These are phyloP conservation scores for Curvularia verruculosa DNA, from an alignment of 2,329 filamentous ascomycete species.

Conservation along the genomic window DNA sequence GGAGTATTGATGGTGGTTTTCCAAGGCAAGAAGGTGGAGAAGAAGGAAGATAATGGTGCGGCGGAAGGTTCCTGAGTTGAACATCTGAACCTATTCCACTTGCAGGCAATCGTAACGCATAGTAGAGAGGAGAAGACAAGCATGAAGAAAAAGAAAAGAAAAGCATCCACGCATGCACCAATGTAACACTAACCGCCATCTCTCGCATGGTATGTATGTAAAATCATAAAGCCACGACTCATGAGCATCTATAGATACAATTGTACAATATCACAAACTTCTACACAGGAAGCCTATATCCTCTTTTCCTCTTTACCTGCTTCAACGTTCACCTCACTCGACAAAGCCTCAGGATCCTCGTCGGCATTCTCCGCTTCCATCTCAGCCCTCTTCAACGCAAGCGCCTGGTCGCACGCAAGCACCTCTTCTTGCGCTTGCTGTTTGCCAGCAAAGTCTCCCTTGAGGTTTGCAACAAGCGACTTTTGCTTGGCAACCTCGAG, in stretches of 20 bases:
- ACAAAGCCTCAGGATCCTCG: background rate
- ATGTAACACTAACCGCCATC: constrained; percentile 2
- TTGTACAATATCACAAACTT: constrained; percentile 22
- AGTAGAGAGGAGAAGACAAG: no score
- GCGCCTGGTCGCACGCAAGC: constrained; percentile 11
- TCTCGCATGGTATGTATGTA: constrained; percentile 8
- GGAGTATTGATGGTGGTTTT: constrained; percentile 42
- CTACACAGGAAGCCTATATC: constrained; percentile 3
- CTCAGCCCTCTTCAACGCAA: constrained; percentile 19
- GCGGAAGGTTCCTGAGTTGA: background rate
- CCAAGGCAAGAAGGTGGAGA: constrained; percentile 35
- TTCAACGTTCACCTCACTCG: background rate
- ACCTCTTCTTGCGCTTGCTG: constrained; percentile 19
- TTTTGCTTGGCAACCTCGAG: constrained; percentile 25
- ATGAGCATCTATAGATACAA: constrained; percentile 24
- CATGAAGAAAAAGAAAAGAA: no score
- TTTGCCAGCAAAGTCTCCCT: constrained; percentile 16
- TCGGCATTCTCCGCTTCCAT: constrained; percentile 11
- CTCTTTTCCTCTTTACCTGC: constrained; percentile 15
- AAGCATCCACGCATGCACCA: background rate
- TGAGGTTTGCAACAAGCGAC: constrained; percentile 12
- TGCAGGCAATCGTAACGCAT: background rate
- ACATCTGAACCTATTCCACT: background rate
- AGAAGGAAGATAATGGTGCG: constrained; percentile 12
- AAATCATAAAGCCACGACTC: constrained; percentile 18